A percentile compares a stretch with the other conserved stretches of the same genome.
Conservation (phyloP, 73 alveolate species). For the Uronychia setigera region DNA sequence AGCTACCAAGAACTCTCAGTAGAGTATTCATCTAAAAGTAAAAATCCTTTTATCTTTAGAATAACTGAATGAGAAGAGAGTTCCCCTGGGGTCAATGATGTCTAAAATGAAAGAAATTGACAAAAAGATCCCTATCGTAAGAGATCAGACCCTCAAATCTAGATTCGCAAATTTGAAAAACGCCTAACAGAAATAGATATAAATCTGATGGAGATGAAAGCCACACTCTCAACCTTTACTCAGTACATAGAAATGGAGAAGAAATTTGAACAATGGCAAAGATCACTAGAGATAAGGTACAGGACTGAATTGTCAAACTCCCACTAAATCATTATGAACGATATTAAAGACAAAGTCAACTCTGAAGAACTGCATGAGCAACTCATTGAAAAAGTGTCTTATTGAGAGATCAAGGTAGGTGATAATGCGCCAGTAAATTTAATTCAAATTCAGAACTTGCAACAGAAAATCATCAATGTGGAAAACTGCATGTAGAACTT, state of each 20-base stretch:
- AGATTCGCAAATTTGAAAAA: constrained; percentile 15
- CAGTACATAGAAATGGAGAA: constrained; percentile 3
- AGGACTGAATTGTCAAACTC: too few species aligned
- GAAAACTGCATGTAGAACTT: neutral
- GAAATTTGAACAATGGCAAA: constrained; percentile 10
- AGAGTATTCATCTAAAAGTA: too few species aligned
- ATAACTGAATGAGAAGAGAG: constrained; percentile 7
- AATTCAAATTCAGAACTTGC: neutral
- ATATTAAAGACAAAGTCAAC: too few species aligned
- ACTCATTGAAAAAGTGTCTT: too few species aligned
- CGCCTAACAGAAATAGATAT: neutral
- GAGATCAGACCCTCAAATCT: neutral
- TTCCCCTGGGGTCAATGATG: constrained; percentile 35
- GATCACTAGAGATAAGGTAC: constrained; percentile 9
- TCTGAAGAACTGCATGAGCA: too few species aligned
- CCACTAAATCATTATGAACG: too few species aligned
- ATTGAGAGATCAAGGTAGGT: constrained; percentile 23
- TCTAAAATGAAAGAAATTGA: constrained; percentile 38
- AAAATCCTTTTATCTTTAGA: constrained; percentile 9
- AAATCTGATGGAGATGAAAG: neutral
- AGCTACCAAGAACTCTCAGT: constrained; percentile 5
- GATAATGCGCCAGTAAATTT: constrained; percentile 3
- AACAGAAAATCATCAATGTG: neutral
- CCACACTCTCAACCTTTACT: constrained; percentile 1
- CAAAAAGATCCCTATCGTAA: constrained; percentile 22